Evolutionary conservation across 495 filamentous ascomycete genomes (phyloP).

Genomic region (Neurospora sp.): DNA sequence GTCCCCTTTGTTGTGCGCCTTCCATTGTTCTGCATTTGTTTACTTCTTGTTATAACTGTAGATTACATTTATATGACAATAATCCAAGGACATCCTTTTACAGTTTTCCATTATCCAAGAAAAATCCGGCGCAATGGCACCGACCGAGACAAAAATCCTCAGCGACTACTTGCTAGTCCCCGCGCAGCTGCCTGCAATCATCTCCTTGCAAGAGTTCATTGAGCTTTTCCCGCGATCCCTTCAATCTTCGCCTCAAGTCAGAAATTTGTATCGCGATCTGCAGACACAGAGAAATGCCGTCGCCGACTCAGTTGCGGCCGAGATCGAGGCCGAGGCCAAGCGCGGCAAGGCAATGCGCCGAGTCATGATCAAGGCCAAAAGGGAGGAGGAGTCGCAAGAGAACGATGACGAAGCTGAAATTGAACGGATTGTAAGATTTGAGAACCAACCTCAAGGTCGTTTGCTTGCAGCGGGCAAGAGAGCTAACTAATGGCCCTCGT

Average conservation of each 20-base stretch:
- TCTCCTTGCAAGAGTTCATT: conserved; percentile 66
- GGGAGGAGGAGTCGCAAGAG: conserved; percentile 44
- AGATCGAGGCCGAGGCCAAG: conserved; percentile 57
- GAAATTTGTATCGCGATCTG: conserved; percentile 67
- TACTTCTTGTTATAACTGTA: neutral
- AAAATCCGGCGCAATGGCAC: conserved; percentile 45
- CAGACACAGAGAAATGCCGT: conserved; percentile 60
- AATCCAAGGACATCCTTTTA: neutral
- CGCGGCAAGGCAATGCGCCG: conserved; percentile 53
- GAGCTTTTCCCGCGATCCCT: conserved; percentile 63
- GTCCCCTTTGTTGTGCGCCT: neutral
- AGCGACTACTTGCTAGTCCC: conserved; percentile 68
- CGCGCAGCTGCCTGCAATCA: conserved; percentile 58
- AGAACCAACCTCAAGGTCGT: neutral
- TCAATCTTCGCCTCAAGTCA: conserved; percentile 61
- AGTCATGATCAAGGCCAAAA: conserved; percentile 46
- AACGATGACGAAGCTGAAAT: conserved; percentile 58
- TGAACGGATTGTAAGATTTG: conserved; percentile 50
- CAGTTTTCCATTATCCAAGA: neutral
- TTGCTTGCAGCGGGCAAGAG: neutral
- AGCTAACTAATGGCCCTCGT: neutral
- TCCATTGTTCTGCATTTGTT: neutral
- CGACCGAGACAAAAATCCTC: conserved; percentile 62
- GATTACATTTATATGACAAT: neutral
- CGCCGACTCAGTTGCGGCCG: conserved; percentile 55